Base-by-base conservation (phyloP, 1,284 basidiomycete genomes). In the Melampsora larici-populina region DNA sequence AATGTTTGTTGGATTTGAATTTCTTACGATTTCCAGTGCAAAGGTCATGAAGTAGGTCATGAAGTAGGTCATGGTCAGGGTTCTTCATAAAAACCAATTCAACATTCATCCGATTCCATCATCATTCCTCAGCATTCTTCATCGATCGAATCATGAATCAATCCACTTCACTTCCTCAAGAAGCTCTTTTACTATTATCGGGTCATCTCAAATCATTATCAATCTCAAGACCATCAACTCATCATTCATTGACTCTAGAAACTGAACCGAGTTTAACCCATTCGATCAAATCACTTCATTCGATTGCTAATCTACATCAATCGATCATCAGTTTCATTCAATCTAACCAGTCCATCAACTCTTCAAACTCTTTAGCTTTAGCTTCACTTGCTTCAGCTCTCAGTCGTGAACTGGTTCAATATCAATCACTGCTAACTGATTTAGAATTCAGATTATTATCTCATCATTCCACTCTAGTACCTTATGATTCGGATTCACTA, bases 361-460 rank as follows among this genome's bases (percentile, higher is more conserved):
- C n/a, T n/a, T n/a, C n/a, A n/a, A n/a, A 31, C 1, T 64, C 71
- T 17, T 49, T 65, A 43, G 60, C 48, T 36, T 51, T 73, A 11
- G 15, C 8, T 40, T 62, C 70, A 18, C 55, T 51, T 26, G n/a
- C 46, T 29, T 49, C 43, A 7, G 31, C 55, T 48, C 31, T 72
- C 18, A 3, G 6, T 26, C n/a, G n/a, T 31, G 51, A 60, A 48
- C 65, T 76, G 0, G 18, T 9, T 9, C 0, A 15, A 8, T 76
- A 76, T 36, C 31, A 68, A 24, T 11, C 51, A 6, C 15, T 40
- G 24, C n/a, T 76, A 9, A 26, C 66, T 31, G 11, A 68, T 13
- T 29, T 76, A 21, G 73, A 76, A 48, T 31, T 29, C 13, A 60
- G 48, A 43, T 46, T 76, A 43, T 46, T 76, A n/a, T 26, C 65